Percentiles rank a stretch among this genome's conserved stretches.
Evolutionary conservation across 1,284 basidiomycete genomes (phyloP).

Genomic region (Peniophora sp.): DNA sequence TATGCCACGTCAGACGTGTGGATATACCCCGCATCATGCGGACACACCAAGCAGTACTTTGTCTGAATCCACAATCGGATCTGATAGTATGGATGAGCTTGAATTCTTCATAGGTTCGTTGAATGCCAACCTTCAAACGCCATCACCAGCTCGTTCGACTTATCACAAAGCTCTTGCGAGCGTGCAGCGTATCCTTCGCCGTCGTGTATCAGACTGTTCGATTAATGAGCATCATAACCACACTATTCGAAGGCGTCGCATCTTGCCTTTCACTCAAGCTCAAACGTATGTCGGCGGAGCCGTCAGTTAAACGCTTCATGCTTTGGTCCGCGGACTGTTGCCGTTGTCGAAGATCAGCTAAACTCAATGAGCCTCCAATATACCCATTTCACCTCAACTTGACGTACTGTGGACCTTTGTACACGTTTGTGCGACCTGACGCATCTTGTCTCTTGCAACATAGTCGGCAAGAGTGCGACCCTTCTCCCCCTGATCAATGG

Average conservation of each 20-base stretch:
- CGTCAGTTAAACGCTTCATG: conserved; percentile 47
- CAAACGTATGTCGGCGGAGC: conserved; percentile 50
- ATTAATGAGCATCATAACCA: conserved; percentile 3
- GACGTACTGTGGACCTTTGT: conserved; percentile 59
- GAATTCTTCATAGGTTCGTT: not conserved
- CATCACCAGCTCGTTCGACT: conserved; percentile 44
- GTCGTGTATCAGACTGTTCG: conserved; percentile 46
- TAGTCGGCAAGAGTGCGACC: conserved; percentile 72
- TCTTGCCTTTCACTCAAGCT: not conserved
- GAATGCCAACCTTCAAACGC: conserved; percentile 42
- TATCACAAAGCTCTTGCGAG: conserved; percentile 51
- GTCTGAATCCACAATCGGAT: too few species aligned
- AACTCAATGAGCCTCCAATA: too few species aligned
- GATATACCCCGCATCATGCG: not conserved
- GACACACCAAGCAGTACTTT: not conserved
- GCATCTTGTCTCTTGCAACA: conserved; percentile 71
- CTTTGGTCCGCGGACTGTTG: conserved; percentile 47
- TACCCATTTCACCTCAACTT: too few species aligned
- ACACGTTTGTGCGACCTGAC: conserved; percentile 69
- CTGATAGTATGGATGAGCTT: not conserved
- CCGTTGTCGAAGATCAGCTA: conserved; percentile 51
- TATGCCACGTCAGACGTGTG: conserved; percentile 15
- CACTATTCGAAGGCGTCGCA: too few species aligned
- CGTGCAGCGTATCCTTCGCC: conserved; percentile 45
- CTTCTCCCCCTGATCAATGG: conserved; percentile 60